Base-by-base conservation (phyloP, 768 basidiomycete genomes). In the Gelatoporia subvermispora region DNA sequence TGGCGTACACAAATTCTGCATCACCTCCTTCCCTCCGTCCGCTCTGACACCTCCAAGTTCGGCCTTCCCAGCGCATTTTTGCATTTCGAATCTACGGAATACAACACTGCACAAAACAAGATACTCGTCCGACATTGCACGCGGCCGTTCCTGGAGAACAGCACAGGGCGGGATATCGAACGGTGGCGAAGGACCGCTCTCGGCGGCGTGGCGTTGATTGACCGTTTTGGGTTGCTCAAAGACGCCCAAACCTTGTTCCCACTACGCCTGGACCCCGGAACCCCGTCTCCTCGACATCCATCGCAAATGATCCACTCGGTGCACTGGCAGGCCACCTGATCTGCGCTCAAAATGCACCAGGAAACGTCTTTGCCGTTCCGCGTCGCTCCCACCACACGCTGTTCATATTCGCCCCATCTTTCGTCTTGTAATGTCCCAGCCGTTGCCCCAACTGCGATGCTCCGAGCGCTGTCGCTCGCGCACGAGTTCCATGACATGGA, bases 201-300 rank as follows among this genome's bases (percentile, higher is more conserved):
- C 40, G 52, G 53, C 59, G 55, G 52, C 58, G 57, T 59, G 61
- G 61, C 60, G 56, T 60, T 62, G 59, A 64, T 57, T 60, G 50
- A 56, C 63, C 53, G 46, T 53, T 63, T 53, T 45, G 54, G 61
- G 37, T 39, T 20, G 20, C 20, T 2, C 25, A 45, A n/a, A 53
- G 50, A 48, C 51, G 51, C 61, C 60, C 48, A 53, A 58, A 57
- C 56, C 60, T 59, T 60, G 53, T 53, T 54, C 54, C 56, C 58
- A 56, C 58, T 57, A 56, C 55, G 55, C 58, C 61, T 50, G 54
- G 57, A 58, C 54, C 54, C 54, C 57, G 48, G 49, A 51, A 55
- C 52, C 43, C 53, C 44, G 16, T 9, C 7, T 36, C 10, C 42
- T n/a, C 38, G n/a, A n/a, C 28, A 31, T 31, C 28, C 7, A 5